Conservation (phyloP, 2,329 filamentous ascomycete genomes). For the Botryotinia globosa region DNA sequence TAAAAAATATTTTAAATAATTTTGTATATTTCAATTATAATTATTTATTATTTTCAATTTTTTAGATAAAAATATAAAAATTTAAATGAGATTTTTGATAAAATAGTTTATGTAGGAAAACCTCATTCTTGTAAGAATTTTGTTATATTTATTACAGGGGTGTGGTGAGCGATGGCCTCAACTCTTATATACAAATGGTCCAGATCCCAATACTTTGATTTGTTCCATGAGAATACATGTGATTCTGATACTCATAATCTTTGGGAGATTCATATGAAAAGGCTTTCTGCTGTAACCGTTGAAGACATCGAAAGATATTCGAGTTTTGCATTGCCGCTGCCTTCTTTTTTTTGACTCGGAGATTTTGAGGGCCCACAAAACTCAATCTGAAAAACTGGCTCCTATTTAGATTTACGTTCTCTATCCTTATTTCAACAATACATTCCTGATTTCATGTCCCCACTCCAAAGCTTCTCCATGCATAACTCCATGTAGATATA, state of each 20-base stretch:
- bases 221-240: background rate
- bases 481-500: slow-evolving; percentile 25
- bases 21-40: no score
- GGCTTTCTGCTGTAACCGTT: rapidly evolving
- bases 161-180: no score
- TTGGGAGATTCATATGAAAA: background rate
- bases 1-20: no score
- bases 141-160: no score
- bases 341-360: background rate
- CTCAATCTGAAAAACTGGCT: background rate
- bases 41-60: no score
- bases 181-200: no score
- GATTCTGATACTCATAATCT: background rate
- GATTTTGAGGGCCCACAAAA: background rate
- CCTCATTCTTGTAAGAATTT: no score
- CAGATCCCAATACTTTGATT: background rate
- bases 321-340: background rate
- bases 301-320: background rate
- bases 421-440: background rate
- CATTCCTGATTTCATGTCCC: background rate
- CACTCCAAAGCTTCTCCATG: slow-evolving; percentile 23
- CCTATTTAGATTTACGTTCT: background rate
- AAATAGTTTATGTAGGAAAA: no score
- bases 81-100: no score
- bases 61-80: no score